Evolutionary conservation across 192 early-diverging fungal species (phyloP).

Genomic region (Entomortierella lignicola): DNA sequence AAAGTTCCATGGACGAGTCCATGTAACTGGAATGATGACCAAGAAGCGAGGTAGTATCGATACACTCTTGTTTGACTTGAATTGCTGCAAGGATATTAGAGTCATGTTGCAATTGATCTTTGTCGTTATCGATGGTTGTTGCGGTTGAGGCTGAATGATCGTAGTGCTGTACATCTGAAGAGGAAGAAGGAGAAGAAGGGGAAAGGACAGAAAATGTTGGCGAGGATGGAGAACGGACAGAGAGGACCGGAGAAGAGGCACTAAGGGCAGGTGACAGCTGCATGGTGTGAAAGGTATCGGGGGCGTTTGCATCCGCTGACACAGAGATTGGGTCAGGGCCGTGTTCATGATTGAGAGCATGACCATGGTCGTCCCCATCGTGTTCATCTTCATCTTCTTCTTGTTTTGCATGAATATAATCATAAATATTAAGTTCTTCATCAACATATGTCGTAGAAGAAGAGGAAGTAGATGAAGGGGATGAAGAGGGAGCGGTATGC

Average conservation of each 20-base stretch:
- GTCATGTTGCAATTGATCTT: conserved; percentile 1
- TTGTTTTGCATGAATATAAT: conserved; percentile 51
- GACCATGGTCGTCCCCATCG: conserved; percentile 14
- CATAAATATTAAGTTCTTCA: conserved; percentile 50
- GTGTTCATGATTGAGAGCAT: not conserved
- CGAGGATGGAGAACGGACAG: conserved; percentile 15
- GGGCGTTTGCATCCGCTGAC: not conserved
- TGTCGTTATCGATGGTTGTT: not conserved
- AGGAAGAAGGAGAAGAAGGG: conserved; percentile 12
- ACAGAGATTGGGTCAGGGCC: not conserved
- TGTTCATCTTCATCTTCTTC: conserved; percentile 43
- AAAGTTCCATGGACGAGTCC: conserved; percentile 43
- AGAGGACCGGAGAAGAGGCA: conserved; percentile 11
- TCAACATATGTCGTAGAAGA: conserved; percentile 5
- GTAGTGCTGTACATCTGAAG: not conserved
- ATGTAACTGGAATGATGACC: conserved; percentile 12
- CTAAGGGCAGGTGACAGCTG: conserved; percentile 6
- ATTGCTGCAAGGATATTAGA: not conserved
- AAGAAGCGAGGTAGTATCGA: conserved; percentile 8
- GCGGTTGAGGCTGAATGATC: not conserved
- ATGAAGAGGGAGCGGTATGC: not conserved
- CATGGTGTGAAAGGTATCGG: not conserved
- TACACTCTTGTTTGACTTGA: conserved; percentile 19
- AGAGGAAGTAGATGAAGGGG: not conserved
- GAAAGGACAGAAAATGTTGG: conserved; percentile 3